These are phyloP conservation scores for Entrophospora sp. DNA, from an alignment of 192 early-diverging fungal genomes.

Conservation along the genomic window DNA sequence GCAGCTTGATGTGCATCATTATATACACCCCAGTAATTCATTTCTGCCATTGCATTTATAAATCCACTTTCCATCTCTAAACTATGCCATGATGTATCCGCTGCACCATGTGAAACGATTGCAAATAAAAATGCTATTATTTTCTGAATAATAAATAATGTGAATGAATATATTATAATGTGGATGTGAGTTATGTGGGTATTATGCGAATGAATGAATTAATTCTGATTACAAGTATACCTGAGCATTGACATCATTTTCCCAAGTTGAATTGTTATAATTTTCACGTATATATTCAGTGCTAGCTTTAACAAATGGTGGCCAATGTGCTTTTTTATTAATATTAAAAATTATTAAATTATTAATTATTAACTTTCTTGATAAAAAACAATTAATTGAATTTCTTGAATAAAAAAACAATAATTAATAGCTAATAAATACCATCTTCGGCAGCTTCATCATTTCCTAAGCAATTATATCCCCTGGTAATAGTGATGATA, in stretches of 20 bases:
- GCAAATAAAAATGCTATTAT: slow-evolving; percentile 60
- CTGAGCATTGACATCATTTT: slow-evolving; percentile 26
- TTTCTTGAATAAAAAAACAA: not conserved
- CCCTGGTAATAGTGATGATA: slow-evolving; percentile 30
- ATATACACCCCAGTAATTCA: slow-evolving; percentile 41
- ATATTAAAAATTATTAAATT: not conserved
- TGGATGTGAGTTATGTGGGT: not conserved
- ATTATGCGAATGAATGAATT: not conserved
- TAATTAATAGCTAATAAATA: too few relatives aligned
- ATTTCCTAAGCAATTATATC: slow-evolving; percentile 42
- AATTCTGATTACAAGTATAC: slow-evolving; percentile 12
- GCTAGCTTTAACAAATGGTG: slow-evolving; percentile 48
- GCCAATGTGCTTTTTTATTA: slow-evolving; percentile 57
- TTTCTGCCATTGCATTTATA: slow-evolving; percentile 41
- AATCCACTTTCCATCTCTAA: slow-evolving; percentile 50
- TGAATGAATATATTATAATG: not conserved
- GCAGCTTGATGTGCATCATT: slow-evolving; percentile 44
- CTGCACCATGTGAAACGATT: slow-evolving; percentile 56
- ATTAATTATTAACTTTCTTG: too few relatives aligned
- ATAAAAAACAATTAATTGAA: not conserved
- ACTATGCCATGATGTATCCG: slow-evolving; percentile 62
- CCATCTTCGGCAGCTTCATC: slow-evolving; percentile 37
- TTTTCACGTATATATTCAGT: slow-evolving; percentile 46
- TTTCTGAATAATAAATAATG: slow-evolving; percentile 21
- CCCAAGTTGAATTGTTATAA: slow-evolving; percentile 43